Conservation (phyloP, 83 land plant species). For the Diphasiastrum complanatum region DNA sequence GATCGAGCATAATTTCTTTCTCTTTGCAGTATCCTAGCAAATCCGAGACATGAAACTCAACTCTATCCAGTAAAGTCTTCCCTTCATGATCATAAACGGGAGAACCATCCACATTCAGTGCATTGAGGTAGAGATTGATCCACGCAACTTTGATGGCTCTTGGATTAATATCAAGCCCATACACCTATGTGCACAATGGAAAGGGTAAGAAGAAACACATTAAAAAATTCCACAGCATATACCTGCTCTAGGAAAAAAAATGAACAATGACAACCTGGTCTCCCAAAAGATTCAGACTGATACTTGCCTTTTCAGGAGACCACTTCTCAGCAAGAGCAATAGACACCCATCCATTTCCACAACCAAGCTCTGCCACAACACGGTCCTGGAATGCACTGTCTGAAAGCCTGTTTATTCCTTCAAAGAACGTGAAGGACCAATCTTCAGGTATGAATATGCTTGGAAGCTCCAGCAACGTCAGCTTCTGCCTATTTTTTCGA, state of each 20-base stretch:
- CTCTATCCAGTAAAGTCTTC: conserved; percentile 82
- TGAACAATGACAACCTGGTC: not conserved
- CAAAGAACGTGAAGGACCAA: conserved; percentile 97
- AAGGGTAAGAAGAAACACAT: conserved; percentile 6
- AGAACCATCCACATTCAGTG: conserved; percentile 74
- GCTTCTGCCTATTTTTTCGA: conserved; percentile 57
- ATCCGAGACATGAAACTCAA: conserved; percentile 96
- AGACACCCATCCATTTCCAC: conserved; percentile 99
- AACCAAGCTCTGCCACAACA: conserved; percentile 84
- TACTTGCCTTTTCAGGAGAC: conserved; percentile 67
- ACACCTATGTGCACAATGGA: conserved; percentile 44
- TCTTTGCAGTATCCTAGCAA: conserved; percentile 76
- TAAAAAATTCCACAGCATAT: not conserved
- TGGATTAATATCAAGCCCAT: conserved; percentile 98
- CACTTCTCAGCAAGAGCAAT: conserved; percentile 95
- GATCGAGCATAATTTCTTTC: conserved; percentile 71
- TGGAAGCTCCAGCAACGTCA: conserved; percentile 86
- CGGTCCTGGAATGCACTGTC: conserved; percentile 77
- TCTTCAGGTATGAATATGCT: conserved; percentile 97
- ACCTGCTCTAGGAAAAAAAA: not conserved
- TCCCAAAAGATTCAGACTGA: not conserved
- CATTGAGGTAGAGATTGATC: conserved; percentile 90
- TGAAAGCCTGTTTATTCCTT: conserved; percentile 88
- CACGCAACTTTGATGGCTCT: conserved; percentile 89
- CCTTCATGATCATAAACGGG: conserved; percentile 73